These are phyloP conservation scores for Truncatella angustata DNA, from an alignment of 2,329 filamentous ascomycete species.

Conservation along the genomic window DNA sequence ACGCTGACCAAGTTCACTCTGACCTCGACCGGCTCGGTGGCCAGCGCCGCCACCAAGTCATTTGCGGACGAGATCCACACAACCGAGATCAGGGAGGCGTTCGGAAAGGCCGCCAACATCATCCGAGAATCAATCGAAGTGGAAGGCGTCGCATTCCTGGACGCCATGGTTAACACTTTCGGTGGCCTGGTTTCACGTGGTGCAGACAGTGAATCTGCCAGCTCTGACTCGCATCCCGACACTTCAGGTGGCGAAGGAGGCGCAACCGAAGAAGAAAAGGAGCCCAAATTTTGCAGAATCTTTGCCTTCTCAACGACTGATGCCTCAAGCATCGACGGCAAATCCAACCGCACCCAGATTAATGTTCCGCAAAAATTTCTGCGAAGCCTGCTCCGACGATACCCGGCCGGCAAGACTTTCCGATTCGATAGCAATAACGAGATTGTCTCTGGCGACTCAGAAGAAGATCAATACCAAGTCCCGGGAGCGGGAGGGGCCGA, in stretches of 20 bases:
- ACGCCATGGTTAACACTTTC: slow-evolving; percentile 23
- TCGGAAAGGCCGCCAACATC: slow-evolving; percentile 41
- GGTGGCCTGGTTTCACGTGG: slow-evolving; percentile 7
- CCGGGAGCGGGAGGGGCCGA: slow-evolving; percentile 2
- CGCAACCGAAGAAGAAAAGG: neutral
- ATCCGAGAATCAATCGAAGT: slow-evolving; percentile 41
- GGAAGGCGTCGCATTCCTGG: slow-evolving; percentile 36
- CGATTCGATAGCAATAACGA: slow-evolving; percentile 39
- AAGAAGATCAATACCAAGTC: slow-evolving; percentile 2
- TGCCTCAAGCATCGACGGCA: slow-evolving; percentile 30
- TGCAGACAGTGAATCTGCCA: neutral
- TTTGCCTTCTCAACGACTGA: slow-evolving; percentile 37
- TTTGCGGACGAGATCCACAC: slow-evolving; percentile 9
- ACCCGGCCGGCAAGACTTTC: slow-evolving; percentile 46
- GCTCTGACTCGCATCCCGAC: slow-evolving; percentile 6
- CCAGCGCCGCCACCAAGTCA: neutral
- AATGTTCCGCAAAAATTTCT: slow-evolving; percentile 38
- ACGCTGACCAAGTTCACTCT: slow-evolving; percentile 5
- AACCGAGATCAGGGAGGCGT: slow-evolving; percentile 21
- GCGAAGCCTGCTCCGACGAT: slow-evolving; percentile 37
- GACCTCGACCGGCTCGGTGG: neutral
- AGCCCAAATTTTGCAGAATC: slow-evolving; percentile 24
- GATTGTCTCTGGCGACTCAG: slow-evolving; percentile 28
- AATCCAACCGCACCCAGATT: slow-evolving; percentile 11
- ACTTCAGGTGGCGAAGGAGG: slow-evolving; percentile 19